Base-by-base conservation (phyloP, 2,329 filamentous ascomycete genomes). In the Onygenales sp. region DNA sequence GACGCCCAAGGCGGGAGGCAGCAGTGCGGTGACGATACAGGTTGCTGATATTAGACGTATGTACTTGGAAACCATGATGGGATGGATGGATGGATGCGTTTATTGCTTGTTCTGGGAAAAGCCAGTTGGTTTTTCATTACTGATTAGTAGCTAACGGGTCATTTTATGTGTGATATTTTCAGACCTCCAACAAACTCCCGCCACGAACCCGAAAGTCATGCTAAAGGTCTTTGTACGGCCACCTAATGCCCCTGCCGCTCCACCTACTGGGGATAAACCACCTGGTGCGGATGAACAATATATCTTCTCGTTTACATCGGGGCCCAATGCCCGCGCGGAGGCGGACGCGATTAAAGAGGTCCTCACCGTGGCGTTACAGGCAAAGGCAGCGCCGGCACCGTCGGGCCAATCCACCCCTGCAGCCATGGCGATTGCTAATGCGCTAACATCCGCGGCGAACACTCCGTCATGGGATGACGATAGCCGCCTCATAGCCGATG, bases 101-200 rank as follows among this genome's bases (percentile, higher is more conserved):
- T 27, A 27, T 27, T 4, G 21, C 14, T 21, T n/a, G 44, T 44
- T 56, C 46, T 49, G 39, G 34, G 17, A 45, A 33, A 8, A 43
- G 51, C 39, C 17, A 17, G 17, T 17, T 17, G 17, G 17, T 32
- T 37, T 52, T 45, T 37, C 55, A 57, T 43, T 8, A 14, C 36
- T 17, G 11, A 7, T 17, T 37, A 40, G 27, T 39, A 13, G 54
- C 34, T 43, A 17, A 48, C 54, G 53, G 31, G 31, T 49, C 52
- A 34, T 52, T 44, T 43, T 14, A 17, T 49, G 8, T 14, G 52
- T 39, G n/a, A 27, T 34, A 31, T 4, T 49, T 6, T 34, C 61
- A 93, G 88, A 97, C 72, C 81, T 98, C 48, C 92, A 98, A 70
- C 92, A 97, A 69, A 97, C 93, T 0, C 91, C 93, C 10, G 88